Base-by-base conservation (phyloP, 441 rosid species). In the Erodium texanum region DNA sequence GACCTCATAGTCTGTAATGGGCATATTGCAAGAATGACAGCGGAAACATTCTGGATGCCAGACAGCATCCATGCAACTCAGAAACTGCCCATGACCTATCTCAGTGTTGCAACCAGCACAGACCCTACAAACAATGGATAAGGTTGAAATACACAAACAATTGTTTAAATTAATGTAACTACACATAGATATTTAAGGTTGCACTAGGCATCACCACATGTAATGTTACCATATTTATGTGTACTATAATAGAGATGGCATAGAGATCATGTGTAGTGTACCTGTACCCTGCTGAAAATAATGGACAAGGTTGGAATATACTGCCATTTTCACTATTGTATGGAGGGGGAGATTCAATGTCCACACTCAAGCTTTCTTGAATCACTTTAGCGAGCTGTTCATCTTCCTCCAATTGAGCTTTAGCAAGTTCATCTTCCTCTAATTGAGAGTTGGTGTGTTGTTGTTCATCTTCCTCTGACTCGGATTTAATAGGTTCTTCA, bases 41-140 rank as follows among this genome's bases (percentile, higher is more conserved):
- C 97, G 67, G 72, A 94, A 92, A 80, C 99, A 94, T 79, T 87
- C 91, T 27, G 98, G 98, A 80, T 94, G 99, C 99, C 99, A 94
- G 74, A 88, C 80, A 61, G 84, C 84, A 69, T 83, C 90, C 94
- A 89, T 85, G 76, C 96, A 89, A 78, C 87, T 94, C 73, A 91
- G 74, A 70, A 78, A 91, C 62, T 91, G 79, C 32, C 97, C 99
- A 80, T 84, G 86, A 74, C 93, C 97, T 70, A 94, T 92, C 79
- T 80, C 93, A 20, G 80, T 67, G 23, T 79, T 82, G 84, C 99
- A 94, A 75, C 97, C 99, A 5, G 88, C 87, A 67, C 99, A 94
- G 43, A 82, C 72, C 85, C 99, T 94, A 68, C 59, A 68, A 32
- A 32, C 36, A 32, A 32, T 32, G 36, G 36, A 32, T 32, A 32